These are phyloP conservation scores for Malus hybrid DNA, from an alignment of 331 rosid genomes.

Conservation along the genomic window DNA sequence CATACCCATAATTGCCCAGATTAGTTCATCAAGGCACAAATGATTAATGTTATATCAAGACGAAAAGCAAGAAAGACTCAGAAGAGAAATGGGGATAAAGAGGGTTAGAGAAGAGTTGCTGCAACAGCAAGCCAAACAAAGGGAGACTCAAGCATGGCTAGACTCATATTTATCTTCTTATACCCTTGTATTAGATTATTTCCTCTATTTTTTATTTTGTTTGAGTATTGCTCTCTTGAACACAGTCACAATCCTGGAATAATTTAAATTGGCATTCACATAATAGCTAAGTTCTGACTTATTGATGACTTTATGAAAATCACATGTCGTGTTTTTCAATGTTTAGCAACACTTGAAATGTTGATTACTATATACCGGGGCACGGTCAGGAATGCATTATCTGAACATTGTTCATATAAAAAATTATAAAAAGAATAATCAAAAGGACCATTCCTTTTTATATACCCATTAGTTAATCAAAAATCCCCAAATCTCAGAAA, in stretches of 20 bases:
- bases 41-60: too few relatives aligned
- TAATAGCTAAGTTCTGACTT: background rate
- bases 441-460: too few relatives aligned
- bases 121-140: slow-evolving; percentile 36
- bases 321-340: background rate
- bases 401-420: background rate
- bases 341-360: background rate
- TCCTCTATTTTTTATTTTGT: background rate
- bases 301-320: background rate
- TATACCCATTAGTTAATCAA: too few relatives aligned
- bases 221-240: background rate
- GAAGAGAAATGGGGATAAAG: slow-evolving; percentile 62
- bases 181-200: background rate
- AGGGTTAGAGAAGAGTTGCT: slow-evolving; percentile 68
- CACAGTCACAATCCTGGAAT: background rate
- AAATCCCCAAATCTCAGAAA: too few relatives aligned
- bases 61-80: slow-evolving; percentile 51
- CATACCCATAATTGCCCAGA: too few relatives aligned
- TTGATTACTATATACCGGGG: background rate
- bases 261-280: slow-evolving; percentile 1
- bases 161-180: background rate
- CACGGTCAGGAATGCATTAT: background rate
- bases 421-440: too few relatives aligned
- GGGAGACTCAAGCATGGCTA: slow-evolving; percentile 38
- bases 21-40: too few relatives aligned